Evolutionary conservation across 352 stramenopile species (phyloP).

Genomic region (Phytopythium helicoides): DNA sequence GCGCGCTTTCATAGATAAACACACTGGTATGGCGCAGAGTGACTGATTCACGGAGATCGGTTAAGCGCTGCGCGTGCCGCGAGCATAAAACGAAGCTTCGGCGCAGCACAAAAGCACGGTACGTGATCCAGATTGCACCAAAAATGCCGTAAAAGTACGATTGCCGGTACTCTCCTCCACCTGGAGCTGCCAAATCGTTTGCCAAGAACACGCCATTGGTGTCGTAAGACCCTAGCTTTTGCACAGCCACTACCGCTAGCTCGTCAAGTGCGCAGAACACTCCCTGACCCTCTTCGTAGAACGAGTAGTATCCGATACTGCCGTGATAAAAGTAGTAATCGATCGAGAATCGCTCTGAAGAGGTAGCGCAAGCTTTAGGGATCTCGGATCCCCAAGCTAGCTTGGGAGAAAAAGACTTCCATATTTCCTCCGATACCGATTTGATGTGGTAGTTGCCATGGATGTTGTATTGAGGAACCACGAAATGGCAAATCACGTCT

Average conservation of each 20-base stretch:
- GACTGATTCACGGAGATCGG: background rate
- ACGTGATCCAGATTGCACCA: conserved; percentile 17
- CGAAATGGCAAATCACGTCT: conserved; percentile 13
- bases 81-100: conserved; percentile 15
- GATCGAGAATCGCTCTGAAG: conserved; percentile 13
- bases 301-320: conserved; percentile 21
- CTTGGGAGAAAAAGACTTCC: background rate
- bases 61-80: background rate
- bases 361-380: background rate
- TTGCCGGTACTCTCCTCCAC: conserved; percentile 8
- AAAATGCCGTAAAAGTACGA: conserved; percentile 23
- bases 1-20: conserved; percentile 17
- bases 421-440: background rate
- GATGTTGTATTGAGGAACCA: conserved; percentile 24
- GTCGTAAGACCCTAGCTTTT: conserved; percentile 14
- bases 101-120: conserved; percentile 15
- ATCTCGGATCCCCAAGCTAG: too few relatives aligned
- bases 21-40: conserved; percentile 8
- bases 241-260: conserved; percentile 16
- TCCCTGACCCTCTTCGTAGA: conserved; percentile 23
- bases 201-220: conserved; percentile 14
- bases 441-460: conserved; percentile 17
- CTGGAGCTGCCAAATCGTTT: conserved; percentile 4
- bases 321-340: conserved; percentile 28
- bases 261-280: conserved; percentile 15